Percentiles rank a stretch among this genome's conserved stretches.
Evolutionary conservation across 257 asterid genomes (phyloP).

Genomic region (Solanum pimpinellifolium): DNA sequence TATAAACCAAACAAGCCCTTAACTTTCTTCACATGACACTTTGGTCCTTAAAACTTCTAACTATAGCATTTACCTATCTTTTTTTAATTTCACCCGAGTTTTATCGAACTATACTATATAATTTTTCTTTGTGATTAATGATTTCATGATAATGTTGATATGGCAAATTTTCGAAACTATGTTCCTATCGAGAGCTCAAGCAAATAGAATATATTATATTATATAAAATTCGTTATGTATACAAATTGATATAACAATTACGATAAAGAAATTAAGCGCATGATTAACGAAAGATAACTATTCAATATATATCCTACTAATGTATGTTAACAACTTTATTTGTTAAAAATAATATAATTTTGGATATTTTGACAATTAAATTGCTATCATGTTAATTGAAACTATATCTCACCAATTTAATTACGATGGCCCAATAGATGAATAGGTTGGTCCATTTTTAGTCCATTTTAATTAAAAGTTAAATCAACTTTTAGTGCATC

Average conservation of each 20-base stretch:
- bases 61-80: background rate
- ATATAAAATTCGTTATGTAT: background rate
- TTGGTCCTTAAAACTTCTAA: background rate
- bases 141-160: background rate
- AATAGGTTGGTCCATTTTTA: background rate
- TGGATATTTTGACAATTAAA: background rate
- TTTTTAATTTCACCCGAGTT: background rate
- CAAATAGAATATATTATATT: background rate
- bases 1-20: background rate
- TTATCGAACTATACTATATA: background rate
- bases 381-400: background rate
- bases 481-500: background rate
- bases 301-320: background rate
- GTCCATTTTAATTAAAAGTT: background rate
- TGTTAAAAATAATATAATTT: background rate
- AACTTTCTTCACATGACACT: background rate
- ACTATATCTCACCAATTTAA: background rate
- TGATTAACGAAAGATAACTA: background rate
- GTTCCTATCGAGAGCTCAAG: background rate
- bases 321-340: background rate
- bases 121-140: background rate
- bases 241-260: background rate
- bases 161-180: background rate
- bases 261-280: too few relatives aligned
- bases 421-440: background rate